Base-by-base conservation (phyloP, 78 protist species). In the Dictyostelium citrinum region DNA sequence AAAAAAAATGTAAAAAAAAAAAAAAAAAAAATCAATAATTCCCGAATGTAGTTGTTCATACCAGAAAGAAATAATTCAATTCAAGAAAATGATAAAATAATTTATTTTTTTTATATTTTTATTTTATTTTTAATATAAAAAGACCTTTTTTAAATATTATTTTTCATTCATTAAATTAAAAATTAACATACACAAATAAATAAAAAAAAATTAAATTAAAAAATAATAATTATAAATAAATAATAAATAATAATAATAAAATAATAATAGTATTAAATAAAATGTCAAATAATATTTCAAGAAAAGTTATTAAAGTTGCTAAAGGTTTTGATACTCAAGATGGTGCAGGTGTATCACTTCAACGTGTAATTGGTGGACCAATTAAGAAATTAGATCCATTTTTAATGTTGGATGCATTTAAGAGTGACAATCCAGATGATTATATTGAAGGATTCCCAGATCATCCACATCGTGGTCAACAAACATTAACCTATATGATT, bases 381-480 rank as follows among this genome's bases (percentile, higher is more conserved):
- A 64, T 82, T 8, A 27, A 31, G 33, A 17, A 16, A 10, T 24
- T 94, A 5, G 96, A 94, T 33, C 96, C 96, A 70, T 94, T 94
- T 55, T 46, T 94, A 7, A 31, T 94, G 82, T 72, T 94, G 64
- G 96, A 94, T 71, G 92, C 90, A 27, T 84, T 94, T n/a, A 58
- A 80, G 22, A 68, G 71, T 24, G 81, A 82, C 61, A 70, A 90
- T 33, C 41, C 88, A 14, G 74, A 90, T 41, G 90, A 90, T 46
- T 91, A 91, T 84, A 91, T 91, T 35, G 90, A 81, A 12, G 97
- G 97, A 33, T 86, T 95, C 33, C 97, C 96, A 0, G 2, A 29
- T 74, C 98, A 97, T 74, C 97, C 97, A 8, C 98, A 97, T 81
- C 95, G 97, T 29, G 98, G 98, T 29, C 93, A 96, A n/a, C 95